Evolutionary conservation across 495 filamentous ascomycete species (phyloP), one percentile per base, ranked within the genome.

Genomic region (Apiosordaria backusii): DNA sequence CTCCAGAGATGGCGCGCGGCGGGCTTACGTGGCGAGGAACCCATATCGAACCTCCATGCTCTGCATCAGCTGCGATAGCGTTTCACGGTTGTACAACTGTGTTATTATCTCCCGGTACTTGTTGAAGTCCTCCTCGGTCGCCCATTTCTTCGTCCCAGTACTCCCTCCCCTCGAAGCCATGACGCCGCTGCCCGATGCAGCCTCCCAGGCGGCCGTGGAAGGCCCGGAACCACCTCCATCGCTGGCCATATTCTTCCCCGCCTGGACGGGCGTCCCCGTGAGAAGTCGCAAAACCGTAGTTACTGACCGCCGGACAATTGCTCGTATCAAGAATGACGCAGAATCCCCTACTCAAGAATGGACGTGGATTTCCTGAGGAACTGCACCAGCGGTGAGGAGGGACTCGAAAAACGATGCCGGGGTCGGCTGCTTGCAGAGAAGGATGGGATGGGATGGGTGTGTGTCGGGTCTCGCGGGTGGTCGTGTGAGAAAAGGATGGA

Each of bases 101-200:
- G 59, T 61, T 10, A 61, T 61, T 6, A 61, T 5, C 2, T 25
- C 27, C 10, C 59, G 26, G 21, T 61, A 22, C 21, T 45, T 29
- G 59, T 3, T 45, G 26, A 61, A 61, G 27, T 61, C 59, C 24
- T 61, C 59, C 25, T 61, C 27, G 25, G 59, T 61, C 27, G 59
- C 59, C 59, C 59, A 61, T 45, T 61, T 40, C 26, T 61, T n/a
- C 25, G 27, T 61, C 24, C 52, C 19, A n/a, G 52, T 55, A 23
- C n/a, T 55, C 7, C 52, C 22, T 53, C 4, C 13, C 15, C 4
- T 18, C 4, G 50, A 21, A 21, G 50, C 13, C 50, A 7, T 4
- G 9, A 45, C 10, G 35, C 35, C 35, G 35, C 35, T 45, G 16
- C 6, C 35, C 26, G 24, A 27, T 59, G n/a, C 52, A 19, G 22